Conservation (phyloP, 805 yeast genomes). For the Diddensiella santjacobensis region DNA sequence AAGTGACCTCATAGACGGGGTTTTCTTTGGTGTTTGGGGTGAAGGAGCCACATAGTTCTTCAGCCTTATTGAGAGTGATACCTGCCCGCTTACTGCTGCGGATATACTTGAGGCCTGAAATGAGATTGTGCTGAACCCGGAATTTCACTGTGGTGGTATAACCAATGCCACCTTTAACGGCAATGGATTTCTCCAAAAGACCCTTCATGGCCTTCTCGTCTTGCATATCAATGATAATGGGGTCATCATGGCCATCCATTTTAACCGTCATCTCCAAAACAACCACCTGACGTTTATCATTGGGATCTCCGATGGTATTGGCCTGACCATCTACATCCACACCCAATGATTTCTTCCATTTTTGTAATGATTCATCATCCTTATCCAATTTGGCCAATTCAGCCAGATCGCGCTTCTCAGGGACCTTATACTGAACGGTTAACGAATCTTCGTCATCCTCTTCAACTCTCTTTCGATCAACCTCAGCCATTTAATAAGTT, state of each 20-base stretch:
- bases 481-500: constrained; percentile 3
- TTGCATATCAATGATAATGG: constrained; percentile 67
- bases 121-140: constrained; percentile 83
- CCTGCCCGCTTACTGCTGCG: constrained; percentile 86
- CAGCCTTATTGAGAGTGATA: constrained; percentile 77
- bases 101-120: constrained; percentile 83
- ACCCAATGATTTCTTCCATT: constrained; percentile 90
- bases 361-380: constrained; percentile 82
- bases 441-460: constrained; percentile 7
- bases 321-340: constrained; percentile 40
- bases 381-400: constrained; percentile 83
- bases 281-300: constrained; percentile 74
- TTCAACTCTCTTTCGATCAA: constrained; percentile 2
- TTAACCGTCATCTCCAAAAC: constrained; percentile 69
- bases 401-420: constrained; percentile 69
- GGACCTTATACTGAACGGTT: constrained; percentile 45
- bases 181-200: constrained; percentile 61
- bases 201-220: constrained; percentile 54
- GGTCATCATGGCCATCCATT: constrained; percentile 58
- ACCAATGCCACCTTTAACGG: constrained; percentile 71
- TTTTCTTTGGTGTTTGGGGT: constrained; percentile 82
- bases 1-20: constrained; percentile 63
- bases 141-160: constrained; percentile 72
- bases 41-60: constrained; percentile 85
- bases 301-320: constrained; percentile 59